Conservation (phyloP, 495 filamentous ascomycete species). For the Bathelium albidoporum region DNA sequence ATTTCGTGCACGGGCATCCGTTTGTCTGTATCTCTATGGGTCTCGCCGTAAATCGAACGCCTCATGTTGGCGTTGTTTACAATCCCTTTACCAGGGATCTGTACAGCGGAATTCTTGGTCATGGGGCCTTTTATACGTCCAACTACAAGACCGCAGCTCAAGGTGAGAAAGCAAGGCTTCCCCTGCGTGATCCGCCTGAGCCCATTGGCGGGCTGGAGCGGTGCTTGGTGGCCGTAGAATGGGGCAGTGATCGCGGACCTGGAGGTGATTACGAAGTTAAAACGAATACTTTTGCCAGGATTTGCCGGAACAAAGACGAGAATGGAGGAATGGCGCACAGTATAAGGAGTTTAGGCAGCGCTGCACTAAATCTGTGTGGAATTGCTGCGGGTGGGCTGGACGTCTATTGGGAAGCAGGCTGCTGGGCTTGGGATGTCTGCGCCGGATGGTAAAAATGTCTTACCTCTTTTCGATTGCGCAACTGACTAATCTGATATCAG, state of each 20-base stretch:
- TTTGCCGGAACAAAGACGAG: slow-evolving; percentile 50
- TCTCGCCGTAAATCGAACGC: slow-evolving; percentile 51
- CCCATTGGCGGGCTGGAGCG: slow-evolving; percentile 49
- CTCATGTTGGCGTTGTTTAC: slow-evolving; percentile 72
- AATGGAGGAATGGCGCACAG: slow-evolving; percentile 82
- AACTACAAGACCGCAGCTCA: slow-evolving; percentile 17
- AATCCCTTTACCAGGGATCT: slow-evolving; percentile 64
- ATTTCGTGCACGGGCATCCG: slow-evolving; percentile 78
- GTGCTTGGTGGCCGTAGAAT: slow-evolving; percentile 63
- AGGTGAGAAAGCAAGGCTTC: slow-evolving; percentile 37
- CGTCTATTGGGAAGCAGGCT: slow-evolving; percentile 87
- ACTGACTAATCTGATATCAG: neutral
- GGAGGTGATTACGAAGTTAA: slow-evolving; percentile 73
- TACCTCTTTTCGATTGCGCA: neutral
- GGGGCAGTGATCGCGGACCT: slow-evolving; percentile 56
- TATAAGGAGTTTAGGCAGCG: slow-evolving; percentile 63
- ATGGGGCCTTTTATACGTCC: slow-evolving; percentile 52
- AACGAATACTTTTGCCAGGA: slow-evolving; percentile 52
- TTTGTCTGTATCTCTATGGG: slow-evolving; percentile 75
- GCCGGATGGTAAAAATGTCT: slow-evolving; percentile 57
- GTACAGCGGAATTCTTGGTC: slow-evolving; percentile 59
- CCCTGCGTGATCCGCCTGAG: slow-evolving; percentile 36
- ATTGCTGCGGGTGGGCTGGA: slow-evolving; percentile 72
- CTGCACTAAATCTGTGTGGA: slow-evolving; percentile 75
- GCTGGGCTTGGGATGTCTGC: slow-evolving; percentile 91